Conservation (phyloP, 768 basidiomycete genomes). For the Podaxis carcinomalis region DNA sequence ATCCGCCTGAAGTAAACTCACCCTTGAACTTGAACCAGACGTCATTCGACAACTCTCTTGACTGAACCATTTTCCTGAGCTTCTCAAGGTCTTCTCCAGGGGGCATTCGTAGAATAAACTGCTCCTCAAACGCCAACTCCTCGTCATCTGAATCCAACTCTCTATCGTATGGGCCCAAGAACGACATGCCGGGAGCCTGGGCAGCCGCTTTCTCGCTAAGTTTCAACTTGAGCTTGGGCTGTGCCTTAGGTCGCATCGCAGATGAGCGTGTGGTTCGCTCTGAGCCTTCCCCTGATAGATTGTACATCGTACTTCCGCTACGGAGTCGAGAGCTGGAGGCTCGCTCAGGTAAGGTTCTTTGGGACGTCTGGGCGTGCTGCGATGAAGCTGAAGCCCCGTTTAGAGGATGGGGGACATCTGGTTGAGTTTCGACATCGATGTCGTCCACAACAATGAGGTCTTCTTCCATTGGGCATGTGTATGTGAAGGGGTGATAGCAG, state of each 20-base stretch:
- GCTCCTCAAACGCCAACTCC: constrained; percentile 93
- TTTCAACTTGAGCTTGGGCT: constrained; percentile 86
- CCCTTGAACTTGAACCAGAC: constrained; percentile 99
- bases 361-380: neutral
- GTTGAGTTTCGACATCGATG: constrained; percentile 33
- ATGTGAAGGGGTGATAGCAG: neutral
- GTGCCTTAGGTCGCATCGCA: constrained; percentile 40
- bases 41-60: constrained; percentile 76
- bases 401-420: constrained; percentile 29
- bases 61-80: constrained; percentile 75
- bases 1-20: constrained; percentile 23
- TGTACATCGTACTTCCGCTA: constrained; percentile 26
- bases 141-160: constrained; percentile 96
- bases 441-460: constrained; percentile 64
- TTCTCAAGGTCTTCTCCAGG: constrained; percentile 78
- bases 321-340: constrained; percentile 30
- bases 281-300: constrained; percentile 23
- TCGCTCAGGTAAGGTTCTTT: constrained; percentile 17
- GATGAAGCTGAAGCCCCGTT: constrained; percentile 13
- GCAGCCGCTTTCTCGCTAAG: constrained; percentile 79
- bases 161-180: constrained; percentile 87
- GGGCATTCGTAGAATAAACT: constrained; percentile 89
- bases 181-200: constrained; percentile 81
- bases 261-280: constrained; percentile 62
- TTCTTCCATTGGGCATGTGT: constrained; percentile 40